Evolutionary conservation across 192 early-diverging fungal species (phyloP).

Genomic region (Backusella psychrophila): DNA sequence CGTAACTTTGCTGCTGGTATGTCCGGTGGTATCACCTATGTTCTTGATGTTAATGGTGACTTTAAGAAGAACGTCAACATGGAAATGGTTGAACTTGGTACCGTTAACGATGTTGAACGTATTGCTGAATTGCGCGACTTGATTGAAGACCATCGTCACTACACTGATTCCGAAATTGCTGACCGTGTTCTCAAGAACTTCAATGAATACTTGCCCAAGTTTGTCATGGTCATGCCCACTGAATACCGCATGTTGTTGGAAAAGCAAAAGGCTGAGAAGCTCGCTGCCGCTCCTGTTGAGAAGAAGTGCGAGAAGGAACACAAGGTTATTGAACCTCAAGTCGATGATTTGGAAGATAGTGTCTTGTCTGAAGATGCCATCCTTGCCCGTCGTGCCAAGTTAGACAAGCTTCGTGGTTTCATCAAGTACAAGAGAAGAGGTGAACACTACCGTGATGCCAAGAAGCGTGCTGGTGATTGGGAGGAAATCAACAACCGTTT

Average conservation of each 20-base stretch:
- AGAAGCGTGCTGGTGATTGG: slow-evolving; percentile 84
- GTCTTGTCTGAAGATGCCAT: slow-evolving; percentile 76
- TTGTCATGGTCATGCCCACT: slow-evolving; percentile 91
- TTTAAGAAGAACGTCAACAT: slow-evolving; percentile 79
- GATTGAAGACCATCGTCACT: slow-evolving; percentile 78
- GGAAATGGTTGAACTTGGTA: slow-evolving; percentile 89
- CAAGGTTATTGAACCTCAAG: slow-evolving; percentile 51
- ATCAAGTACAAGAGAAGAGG: slow-evolving; percentile 89
- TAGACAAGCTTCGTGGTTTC: slow-evolving; percentile 97
- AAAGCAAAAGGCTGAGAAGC: slow-evolving; percentile 51
- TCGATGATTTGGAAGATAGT: slow-evolving; percentile 90
- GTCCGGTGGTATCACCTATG: slow-evolving; percentile 96
- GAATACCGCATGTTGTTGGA: slow-evolving; percentile 88
- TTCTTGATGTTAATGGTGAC: slow-evolving; percentile 66
- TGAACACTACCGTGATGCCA: slow-evolving; percentile 85
- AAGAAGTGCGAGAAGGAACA: slow-evolving; percentile 8
- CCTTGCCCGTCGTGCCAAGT: slow-evolving; percentile 60
- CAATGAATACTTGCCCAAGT: slow-evolving; percentile 66
- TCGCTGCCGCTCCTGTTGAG: slow-evolving; percentile 22
- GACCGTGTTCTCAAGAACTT: slow-evolving; percentile 69
- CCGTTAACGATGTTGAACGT: slow-evolving; percentile 76
- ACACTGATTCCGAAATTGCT: slow-evolving; percentile 81
- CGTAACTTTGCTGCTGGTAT: slow-evolving; percentile 99
- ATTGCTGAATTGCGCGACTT: slow-evolving; percentile 68
- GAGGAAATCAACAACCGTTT: slow-evolving; percentile 94